Base-by-base conservation (phyloP, 306 rosid genomes). In the Senna tora region DNA sequence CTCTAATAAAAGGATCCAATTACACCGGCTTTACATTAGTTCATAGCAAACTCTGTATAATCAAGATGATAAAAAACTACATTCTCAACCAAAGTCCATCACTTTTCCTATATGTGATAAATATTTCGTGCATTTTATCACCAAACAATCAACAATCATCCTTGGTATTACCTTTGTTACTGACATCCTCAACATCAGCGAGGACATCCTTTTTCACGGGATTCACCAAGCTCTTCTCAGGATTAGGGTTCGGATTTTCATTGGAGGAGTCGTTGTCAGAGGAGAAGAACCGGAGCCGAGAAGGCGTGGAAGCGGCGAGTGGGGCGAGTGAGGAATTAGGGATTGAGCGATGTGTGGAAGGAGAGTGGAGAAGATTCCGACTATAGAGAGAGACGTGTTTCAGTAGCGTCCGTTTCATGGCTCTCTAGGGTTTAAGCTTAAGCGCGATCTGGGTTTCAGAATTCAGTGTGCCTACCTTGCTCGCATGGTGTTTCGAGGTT, bases 141-240 rank as follows among this genome's bases (percentile, higher is more conserved):
- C 69, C 33, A 52, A 32, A 43, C 16, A 82, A 59, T 56, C 42
- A 74, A 46, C 20, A 60, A 67, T 0, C 4, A 13, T 39, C 17
- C 4, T 5, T 3, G 22, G 7, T n/a, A 56, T 55, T 38, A 91
- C 97, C 95, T 87, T 88, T 84, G 87, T 85, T 80, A 53, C 19
- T 36, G 66, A 88, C 77, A 46, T 91, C 89, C 42, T 86, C 38
- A 5, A 76, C 60, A 1, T 72, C 78, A 9, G 67, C 9, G 25
- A 84, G 9, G 14, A 11, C 71, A 28, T 76, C 71, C n/a, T 6
- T 62, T 75, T 76, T 71, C 17, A 32, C 25, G 75, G 68, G 17
- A 75, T 73, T 5, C 51, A 53, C 22, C 65, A 38, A 57, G 41
- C 45, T 60, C 4, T 71, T 9, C 10, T 65, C 72, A 17, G 69